Evolutionary conservation across 176 grass and related monocot species (phyloP).

Genomic region (Dactylis glomerata): DNA sequence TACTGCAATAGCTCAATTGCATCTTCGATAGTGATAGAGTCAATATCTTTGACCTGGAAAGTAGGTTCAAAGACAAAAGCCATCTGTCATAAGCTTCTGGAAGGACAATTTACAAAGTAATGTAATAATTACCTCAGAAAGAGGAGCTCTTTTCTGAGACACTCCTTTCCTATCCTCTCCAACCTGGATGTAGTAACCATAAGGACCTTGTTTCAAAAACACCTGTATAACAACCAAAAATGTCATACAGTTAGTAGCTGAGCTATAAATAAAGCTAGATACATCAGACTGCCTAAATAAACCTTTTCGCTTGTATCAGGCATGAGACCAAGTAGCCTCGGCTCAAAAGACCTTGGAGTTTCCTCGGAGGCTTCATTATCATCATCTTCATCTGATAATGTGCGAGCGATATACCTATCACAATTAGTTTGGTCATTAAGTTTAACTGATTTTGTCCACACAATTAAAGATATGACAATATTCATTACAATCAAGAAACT

Average conservation of each 20-base stretch:
- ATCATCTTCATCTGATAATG: constrained; percentile 65
- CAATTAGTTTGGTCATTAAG: constrained; percentile 24
- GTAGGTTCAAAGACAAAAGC: constrained; percentile 1
- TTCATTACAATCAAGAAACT: constrained; percentile 19
- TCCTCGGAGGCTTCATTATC: constrained; percentile 45
- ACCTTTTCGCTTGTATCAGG: constrained; percentile 76
- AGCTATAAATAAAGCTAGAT: constrained; percentile 15
- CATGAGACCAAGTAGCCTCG: constrained; percentile 60
- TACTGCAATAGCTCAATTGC: constrained; percentile 86
- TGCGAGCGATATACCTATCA: constrained; percentile 70
- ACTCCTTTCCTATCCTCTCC: constrained; percentile 75
- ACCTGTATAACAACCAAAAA: constrained; percentile 45
- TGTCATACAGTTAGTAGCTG: background rate
- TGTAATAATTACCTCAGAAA: constrained; percentile 52
- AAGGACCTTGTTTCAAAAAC: constrained; percentile 85
- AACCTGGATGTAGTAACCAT: constrained; percentile 83
- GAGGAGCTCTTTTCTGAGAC: constrained; percentile 64
- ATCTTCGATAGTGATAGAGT: constrained; percentile 64
- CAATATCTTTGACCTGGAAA: constrained; percentile 68
- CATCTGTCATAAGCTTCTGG: constrained; percentile 9
- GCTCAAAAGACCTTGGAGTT: constrained; percentile 36
- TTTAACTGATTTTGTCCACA: background rate
- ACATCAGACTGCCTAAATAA: constrained; percentile 10
- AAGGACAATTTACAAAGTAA: constrained; percentile 15
- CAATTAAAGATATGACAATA: background rate